These are phyloP conservation scores for Oidiodendron maius DNA, from an alignment of 495 filamentous ascomycete genomes.

Conservation along the genomic window DNA sequence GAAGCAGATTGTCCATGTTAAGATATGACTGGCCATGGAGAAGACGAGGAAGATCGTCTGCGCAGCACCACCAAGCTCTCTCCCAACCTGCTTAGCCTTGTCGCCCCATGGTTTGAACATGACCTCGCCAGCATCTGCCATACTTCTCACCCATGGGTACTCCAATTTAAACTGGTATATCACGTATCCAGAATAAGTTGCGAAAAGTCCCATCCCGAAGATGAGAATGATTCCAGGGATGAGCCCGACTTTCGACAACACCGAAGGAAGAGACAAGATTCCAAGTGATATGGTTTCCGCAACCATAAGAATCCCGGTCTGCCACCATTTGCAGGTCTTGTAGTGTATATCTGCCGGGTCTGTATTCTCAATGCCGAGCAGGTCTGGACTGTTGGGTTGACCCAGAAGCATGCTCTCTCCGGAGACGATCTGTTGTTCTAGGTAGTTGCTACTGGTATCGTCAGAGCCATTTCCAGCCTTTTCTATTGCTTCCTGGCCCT, in stretches of 20 bases:
- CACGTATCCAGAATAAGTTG: constrained; percentile 64
- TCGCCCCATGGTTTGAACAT: constrained; percentile 54
- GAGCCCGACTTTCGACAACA: constrained; percentile 48
- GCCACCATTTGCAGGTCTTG: constrained; percentile 50
- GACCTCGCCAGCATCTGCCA: constrained; percentile 63
- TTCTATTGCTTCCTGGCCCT: not conserved
- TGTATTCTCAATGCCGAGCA: not conserved
- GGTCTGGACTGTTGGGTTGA: not conserved
- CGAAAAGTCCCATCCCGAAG: constrained; percentile 15
- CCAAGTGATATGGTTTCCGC: constrained; percentile 58
- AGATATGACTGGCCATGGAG: constrained; percentile 69
- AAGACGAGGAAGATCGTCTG: constrained; percentile 68
- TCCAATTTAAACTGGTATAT: constrained; percentile 71
- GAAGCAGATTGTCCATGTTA: constrained; percentile 69
- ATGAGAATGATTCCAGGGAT: constrained; percentile 44
- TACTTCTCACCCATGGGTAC: constrained; percentile 68
- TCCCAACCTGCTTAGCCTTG: constrained; percentile 35
- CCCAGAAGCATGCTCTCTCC: not conserved
- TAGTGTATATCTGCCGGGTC: constrained; percentile 36
- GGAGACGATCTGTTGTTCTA: not conserved
- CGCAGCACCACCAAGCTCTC: constrained; percentile 56
- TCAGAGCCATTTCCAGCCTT: not conserved
- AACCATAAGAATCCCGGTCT: constrained; percentile 53
- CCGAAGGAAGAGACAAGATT: constrained; percentile 52
- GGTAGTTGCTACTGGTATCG: not conserved